Evolutionary conservation across 192 early-diverging fungal genomes (phyloP).

Genomic region (Coemansia sp.): DNA sequence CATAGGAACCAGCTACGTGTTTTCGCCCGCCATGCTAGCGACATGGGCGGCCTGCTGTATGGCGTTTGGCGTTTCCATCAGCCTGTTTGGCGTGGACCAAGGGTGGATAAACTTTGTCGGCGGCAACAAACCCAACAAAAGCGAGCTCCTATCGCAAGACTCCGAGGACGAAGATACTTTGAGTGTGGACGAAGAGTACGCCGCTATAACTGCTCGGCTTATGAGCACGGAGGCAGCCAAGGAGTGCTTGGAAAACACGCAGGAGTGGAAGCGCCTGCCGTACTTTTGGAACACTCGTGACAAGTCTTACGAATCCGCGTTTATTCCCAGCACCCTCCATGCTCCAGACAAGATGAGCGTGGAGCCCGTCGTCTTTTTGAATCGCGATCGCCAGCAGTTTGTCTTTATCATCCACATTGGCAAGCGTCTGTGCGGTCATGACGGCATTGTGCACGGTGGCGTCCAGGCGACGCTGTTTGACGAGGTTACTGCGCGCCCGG

Average conservation of each 20-base stretch:
- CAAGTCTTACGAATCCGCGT: constrained; percentile 3
- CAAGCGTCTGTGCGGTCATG: constrained; percentile 68
- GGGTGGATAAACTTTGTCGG: constrained; percentile 40
- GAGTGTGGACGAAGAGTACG: neutral
- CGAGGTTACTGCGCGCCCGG: constrained; percentile 61
- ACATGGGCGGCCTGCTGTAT: constrained; percentile 51
- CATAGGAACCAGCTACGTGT: constrained; percentile 24
- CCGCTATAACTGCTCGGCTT: constrained; percentile 14
- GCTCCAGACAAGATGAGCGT: constrained; percentile 31
- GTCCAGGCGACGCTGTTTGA: constrained; percentile 71
- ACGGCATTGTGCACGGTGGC: constrained; percentile 77
- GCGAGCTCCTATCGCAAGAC: neutral
- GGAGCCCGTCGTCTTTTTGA: constrained; percentile 46
- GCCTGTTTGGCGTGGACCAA: constrained; percentile 35
- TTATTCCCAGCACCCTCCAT: constrained; percentile 34
- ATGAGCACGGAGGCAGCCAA: constrained; percentile 27
- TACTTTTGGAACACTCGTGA: constrained; percentile 34
- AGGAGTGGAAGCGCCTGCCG: constrained; percentile 51
- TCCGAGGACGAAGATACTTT: neutral
- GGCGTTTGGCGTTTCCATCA: constrained; percentile 33
- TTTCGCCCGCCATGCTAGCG: constrained; percentile 46
- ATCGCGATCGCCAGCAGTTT: constrained; percentile 49
- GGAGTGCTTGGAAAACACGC: constrained; percentile 31
- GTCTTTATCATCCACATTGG: constrained; percentile 68
- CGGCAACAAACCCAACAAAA: neutral